phyloP scores from a whole-genome alignment of 2,329 filamentous ascomycete genomes.

The Neonectria ditissima region DNA sequence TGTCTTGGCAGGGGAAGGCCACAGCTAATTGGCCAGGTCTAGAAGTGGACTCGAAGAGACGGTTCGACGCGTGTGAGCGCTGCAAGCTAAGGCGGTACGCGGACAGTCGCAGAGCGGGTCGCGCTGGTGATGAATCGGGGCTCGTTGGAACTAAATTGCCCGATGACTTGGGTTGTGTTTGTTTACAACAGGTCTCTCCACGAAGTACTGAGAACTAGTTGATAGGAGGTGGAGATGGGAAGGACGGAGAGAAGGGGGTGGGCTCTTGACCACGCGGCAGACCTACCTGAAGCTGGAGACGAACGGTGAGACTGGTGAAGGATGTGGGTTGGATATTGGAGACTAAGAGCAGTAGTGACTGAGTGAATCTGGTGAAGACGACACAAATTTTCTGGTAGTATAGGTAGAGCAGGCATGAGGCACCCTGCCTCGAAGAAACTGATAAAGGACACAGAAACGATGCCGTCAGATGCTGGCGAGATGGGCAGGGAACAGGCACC shows the following conservation, averaged over 20 bases:
- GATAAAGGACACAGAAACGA: conserved; percentile 11
- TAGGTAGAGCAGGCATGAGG: too few relatives aligned
- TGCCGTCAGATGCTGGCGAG: conserved; percentile 8
- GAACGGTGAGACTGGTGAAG: conserved; percentile 32
- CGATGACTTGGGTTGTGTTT: too few relatives aligned
- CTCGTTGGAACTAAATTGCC: too few relatives aligned
- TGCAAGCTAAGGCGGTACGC: neutral
- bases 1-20: conserved; percentile 40
- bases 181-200: too few relatives aligned
- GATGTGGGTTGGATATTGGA: conserved; percentile 8
- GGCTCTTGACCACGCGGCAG: conserved; percentile 13
- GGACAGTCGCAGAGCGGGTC: neutral
- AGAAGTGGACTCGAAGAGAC: neutral
- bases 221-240: conserved; percentile 1
- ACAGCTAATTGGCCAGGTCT: conserved; percentile 28
- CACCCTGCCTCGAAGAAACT: too few relatives aligned
- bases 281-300: conserved; percentile 36
- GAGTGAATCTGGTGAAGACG: neutral
- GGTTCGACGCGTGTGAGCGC: too few relatives aligned
- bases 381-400: neutral
- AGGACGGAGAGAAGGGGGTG: too few relatives aligned
- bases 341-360: neutral
- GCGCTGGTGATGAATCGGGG: neutral
- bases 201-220: neutral
- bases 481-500: neutral